Evolutionary conservation across 2,329 filamentous ascomycete species (phyloP).

Genomic region (Hymenoscyphus infarciens): DNA sequence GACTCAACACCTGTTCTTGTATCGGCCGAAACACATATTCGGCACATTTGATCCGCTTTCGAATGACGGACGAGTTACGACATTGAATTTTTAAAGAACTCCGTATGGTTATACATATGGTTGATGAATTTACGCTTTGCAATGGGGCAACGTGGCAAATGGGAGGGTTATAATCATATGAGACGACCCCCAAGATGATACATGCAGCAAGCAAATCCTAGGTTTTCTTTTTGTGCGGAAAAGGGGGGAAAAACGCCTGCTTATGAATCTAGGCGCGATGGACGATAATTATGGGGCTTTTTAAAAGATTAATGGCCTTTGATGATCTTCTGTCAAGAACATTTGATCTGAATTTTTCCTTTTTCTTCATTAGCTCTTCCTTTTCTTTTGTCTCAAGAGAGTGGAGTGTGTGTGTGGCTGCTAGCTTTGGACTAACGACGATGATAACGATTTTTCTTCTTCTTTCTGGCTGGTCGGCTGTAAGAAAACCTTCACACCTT

Average conservation of each 20-base stretch:
- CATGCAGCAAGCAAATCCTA: slow-evolving; percentile 19
- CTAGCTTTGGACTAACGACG: slow-evolving; percentile 38
- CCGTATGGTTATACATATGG: slow-evolving; percentile 40
- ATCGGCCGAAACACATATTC: slow-evolving; percentile 38
- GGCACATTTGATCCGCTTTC: slow-evolving; percentile 38
- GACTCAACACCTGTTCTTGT: slow-evolving; percentile 37
- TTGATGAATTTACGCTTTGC: slow-evolving; percentile 45
- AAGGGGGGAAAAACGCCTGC: slow-evolving; percentile 24
- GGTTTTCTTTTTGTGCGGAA: slow-evolving; percentile 9
- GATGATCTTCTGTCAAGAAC: background rate
- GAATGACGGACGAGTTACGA: slow-evolving; percentile 41
- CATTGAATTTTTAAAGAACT: slow-evolving; percentile 37
- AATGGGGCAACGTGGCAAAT: slow-evolving; percentile 33
- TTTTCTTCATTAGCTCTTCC: background rate
- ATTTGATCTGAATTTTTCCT: slow-evolving; percentile 1
- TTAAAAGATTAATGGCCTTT: background rate
- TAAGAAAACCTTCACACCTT: background rate
- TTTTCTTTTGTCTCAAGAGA: slow-evolving; percentile 23
- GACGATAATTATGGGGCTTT: slow-evolving; percentile 7
- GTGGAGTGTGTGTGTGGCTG: background rate
- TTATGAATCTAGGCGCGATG: slow-evolving; percentile 33
- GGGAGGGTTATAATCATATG: slow-evolving; percentile 22
- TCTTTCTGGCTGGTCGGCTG: background rate
- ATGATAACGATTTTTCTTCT: slow-evolving; percentile 39
- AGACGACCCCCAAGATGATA: slow-evolving; percentile 33